These are phyloP conservation scores for Incumbomyces lentus DNA, from an alignment of 2,329 filamentous ascomycete genomes.

Conservation along the genomic window DNA sequence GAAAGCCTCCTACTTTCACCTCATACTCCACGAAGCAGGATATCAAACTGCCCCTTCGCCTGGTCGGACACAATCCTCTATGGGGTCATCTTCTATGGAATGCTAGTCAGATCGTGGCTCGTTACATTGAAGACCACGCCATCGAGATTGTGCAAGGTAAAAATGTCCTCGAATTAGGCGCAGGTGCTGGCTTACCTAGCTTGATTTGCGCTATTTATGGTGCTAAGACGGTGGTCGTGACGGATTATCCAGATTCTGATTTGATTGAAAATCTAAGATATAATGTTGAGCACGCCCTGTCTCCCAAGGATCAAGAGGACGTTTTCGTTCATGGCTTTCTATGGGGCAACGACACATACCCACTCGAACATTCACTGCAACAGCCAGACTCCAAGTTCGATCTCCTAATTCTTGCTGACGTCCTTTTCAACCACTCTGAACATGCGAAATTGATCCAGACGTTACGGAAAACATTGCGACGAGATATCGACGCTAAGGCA, in stretches of 20 bases:
- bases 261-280: slow-evolving; percentile 68
- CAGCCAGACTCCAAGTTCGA: slow-evolving; percentile 48
- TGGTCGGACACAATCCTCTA: slow-evolving; percentile 78
- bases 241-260: slow-evolving; percentile 78
- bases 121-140: slow-evolving; percentile 65
- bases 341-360: slow-evolving; percentile 61
- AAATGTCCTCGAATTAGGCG: slow-evolving; percentile 79
- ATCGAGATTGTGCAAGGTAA: slow-evolving; percentile 49
- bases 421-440: slow-evolving; percentile 85
- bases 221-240: slow-evolving; percentile 61
- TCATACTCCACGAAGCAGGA: slow-evolving; percentile 61
- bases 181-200: slow-evolving; percentile 74
- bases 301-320: slow-evolving; percentile 29
- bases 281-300: slow-evolving; percentile 56
- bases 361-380: slow-evolving; percentile 48
- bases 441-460: slow-evolving; percentile 67
- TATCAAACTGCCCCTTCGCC: slow-evolving; percentile 55
- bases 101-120: slow-evolving; percentile 65
- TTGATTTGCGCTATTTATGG: slow-evolving; percentile 66
- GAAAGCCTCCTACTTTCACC: slow-evolving; percentile 63
- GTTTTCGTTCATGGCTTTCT: slow-evolving; percentile 63
- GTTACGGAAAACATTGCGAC: slow-evolving; percentile 56
- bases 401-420: slow-evolving; percentile 73
- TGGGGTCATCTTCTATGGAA: slow-evolving; percentile 93
- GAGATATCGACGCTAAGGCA: slow-evolving; percentile 47